Evolutionary conservation across 129 eudicot genomes (phyloP), one percentile per base, ranked within the genome.

Genomic region (Heracleum sosnowskyi): DNA sequence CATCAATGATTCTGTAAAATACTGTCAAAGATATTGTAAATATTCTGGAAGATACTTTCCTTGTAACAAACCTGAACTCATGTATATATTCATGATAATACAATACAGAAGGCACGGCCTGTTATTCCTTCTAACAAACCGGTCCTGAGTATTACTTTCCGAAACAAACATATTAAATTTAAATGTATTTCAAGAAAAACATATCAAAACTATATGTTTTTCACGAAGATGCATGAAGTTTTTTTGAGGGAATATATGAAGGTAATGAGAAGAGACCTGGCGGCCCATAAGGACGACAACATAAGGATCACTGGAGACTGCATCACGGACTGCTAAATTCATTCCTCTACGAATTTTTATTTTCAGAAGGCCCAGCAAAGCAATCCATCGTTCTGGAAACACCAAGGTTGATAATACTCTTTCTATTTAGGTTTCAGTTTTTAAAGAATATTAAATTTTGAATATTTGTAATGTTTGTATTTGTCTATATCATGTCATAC

Each of bases 221-320:
- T 24, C 24, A 55, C 11, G 47, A 44, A 44, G 47, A 7, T 37
- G 5, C 40, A 44, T 44, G 2, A 41, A 44, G 47, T 11, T 49
- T 13, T 20, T 18, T 9, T 22, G 11, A 55, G 18, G 26, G 64
- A 55, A 55, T 9, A 62, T n/a, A 24, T 24, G 11, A 22, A 55
- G 29, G 68, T 31, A 12, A 22, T 24, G 4, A 24, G 22, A 60
- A 55, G 2, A 37, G 9, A 79, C 97, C 90, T 90, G 96, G 33
- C 81, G 77, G 64, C 81, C 96, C 78, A 84, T 75, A 74, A 83
- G 75, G 80, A 88, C 69, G 16, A 88, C 82, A 36, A 87, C 89
- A 40, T 90, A 92, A 41, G 97, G 93, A 83, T 92, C 97, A 44
- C 97, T 92, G 66, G 84, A 84, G 34, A 82, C 74, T 0, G 86